These are phyloP conservation scores for Taphrina sp. DNA, from an alignment of 1,139 yeast genomes.

Conservation along the genomic window DNA sequence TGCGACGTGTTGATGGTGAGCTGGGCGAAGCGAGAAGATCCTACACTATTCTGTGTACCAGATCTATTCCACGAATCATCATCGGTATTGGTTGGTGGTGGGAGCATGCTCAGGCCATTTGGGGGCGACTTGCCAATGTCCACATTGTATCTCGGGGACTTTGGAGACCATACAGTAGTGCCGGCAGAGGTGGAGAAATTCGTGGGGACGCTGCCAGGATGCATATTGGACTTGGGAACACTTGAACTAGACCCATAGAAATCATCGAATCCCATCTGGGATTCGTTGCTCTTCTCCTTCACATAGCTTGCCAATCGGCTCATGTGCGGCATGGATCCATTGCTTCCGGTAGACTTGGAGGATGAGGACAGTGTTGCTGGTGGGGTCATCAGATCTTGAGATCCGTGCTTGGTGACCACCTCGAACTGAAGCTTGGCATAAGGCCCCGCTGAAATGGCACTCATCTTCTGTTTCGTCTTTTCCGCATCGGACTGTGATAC, in stretches of 20 bases:
- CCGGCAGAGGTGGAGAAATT: constrained; percentile 27
- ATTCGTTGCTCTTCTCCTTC: constrained; percentile 26
- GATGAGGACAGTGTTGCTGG: constrained; percentile 29
- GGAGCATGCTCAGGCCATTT: constrained; percentile 27
- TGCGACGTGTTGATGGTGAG: neutral
- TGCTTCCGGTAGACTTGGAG: constrained; percentile 25
- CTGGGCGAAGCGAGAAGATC: constrained; percentile 3
- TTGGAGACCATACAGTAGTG: constrained; percentile 29
- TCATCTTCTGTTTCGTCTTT: constrained; percentile 25
- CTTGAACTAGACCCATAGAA: constrained; percentile 9
- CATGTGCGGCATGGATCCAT: constrained; percentile 28
- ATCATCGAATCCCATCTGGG: constrained; percentile 23
- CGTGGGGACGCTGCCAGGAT: constrained; percentile 22
- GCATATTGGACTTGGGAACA: constrained; percentile 10
- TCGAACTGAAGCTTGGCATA: constrained; percentile 18
- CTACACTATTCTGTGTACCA: constrained; percentile 4
- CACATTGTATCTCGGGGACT: constrained; percentile 19
- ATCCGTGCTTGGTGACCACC: constrained; percentile 2
- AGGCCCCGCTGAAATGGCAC: constrained; percentile 11
- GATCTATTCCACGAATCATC: constrained; percentile 24
- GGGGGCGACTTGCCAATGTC: constrained; percentile 27
- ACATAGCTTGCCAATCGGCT: constrained; percentile 29
- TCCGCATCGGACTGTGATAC: constrained; percentile 9
- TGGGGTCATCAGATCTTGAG: constrained; percentile 20
- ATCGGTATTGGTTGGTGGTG: constrained; percentile 8